Percentiles rank a stretch among this genome's conserved stretches.
Conservation (phyloP, 768 basidiomycete genomes). For the Hemileccinum impolitum region DNA sequence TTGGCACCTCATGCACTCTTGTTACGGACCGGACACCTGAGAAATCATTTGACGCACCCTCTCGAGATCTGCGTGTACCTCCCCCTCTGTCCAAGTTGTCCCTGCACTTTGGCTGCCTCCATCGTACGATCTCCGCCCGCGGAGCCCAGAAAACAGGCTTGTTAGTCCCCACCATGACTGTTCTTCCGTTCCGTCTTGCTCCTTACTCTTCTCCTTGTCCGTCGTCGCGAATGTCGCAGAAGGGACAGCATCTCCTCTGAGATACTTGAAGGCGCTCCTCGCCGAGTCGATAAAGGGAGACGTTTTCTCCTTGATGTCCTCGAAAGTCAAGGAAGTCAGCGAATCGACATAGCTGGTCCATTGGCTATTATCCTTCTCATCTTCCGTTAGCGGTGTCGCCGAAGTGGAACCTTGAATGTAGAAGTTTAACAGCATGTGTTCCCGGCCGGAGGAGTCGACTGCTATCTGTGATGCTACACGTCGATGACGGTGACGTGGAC, state of each 20-base stretch:
- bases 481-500: slow-evolving; percentile 80
- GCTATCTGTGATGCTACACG: slow-evolving; percentile 78
- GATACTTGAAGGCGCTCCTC: slow-evolving; percentile 63
- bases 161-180: slow-evolving; percentile 52
- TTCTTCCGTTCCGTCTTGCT: slow-evolving; percentile 28
- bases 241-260: slow-evolving; percentile 59
- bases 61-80: slow-evolving; percentile 76
- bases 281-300: slow-evolving; percentile 44
- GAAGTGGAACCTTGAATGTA: slow-evolving; percentile 61
- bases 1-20: neutral
- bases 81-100: slow-evolving; percentile 63
- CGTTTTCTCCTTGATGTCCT: slow-evolving; percentile 49
- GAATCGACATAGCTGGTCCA: slow-evolving; percentile 39
- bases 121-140: slow-evolving; percentile 36
- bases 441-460: slow-evolving; percentile 67
- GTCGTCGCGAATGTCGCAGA: slow-evolving; percentile 30
- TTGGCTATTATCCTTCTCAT: slow-evolving; percentile 19
- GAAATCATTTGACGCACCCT: slow-evolving; percentile 45
- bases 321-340: slow-evolving; percentile 52
- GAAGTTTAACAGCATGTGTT: slow-evolving; percentile 84
- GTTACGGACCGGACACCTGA: neutral
- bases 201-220: slow-evolving; percentile 29
- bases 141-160: slow-evolving; percentile 67
- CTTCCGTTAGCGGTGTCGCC: slow-evolving; percentile 25
- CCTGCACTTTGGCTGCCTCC: slow-evolving; percentile 35